Percentiles rank a stretch among this genome's conserved stretches.
These are phyloP conservation scores for Amphicarpaea edgeworthii DNA, from an alignment of 306 rosid genomes.

Conservation along the genomic window DNA sequence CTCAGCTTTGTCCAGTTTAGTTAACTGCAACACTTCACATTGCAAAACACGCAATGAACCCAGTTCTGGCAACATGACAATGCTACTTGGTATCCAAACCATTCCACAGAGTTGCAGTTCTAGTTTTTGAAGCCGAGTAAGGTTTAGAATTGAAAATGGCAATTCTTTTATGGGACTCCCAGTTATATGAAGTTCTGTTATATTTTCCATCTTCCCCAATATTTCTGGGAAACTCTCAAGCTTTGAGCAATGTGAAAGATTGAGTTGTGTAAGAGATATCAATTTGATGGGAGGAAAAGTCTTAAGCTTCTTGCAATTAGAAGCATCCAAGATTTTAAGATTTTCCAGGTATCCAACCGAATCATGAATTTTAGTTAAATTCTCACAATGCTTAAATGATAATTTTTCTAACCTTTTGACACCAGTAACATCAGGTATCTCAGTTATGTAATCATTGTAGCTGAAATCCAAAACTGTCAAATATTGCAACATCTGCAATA, in stretches of 20 bases:
- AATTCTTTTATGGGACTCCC: slow-evolving; percentile 6
- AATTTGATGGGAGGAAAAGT: not conserved
- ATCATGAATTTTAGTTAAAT: not conserved
- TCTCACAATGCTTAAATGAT: not conserved
- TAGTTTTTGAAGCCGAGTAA: not conserved
- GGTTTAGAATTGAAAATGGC: slow-evolving; percentile 5
- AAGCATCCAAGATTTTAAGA: not conserved
- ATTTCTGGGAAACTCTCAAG: slow-evolving; percentile 4
- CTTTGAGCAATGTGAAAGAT: not conserved
- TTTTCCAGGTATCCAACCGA: not conserved
- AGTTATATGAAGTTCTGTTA: not conserved
- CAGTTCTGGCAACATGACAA: not conserved
- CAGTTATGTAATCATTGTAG: not conserved
- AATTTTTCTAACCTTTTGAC: not conserved
- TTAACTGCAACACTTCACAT: not conserved
- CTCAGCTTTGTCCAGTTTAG: not conserved
- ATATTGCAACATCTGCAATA: not conserved
- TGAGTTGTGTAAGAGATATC: not conserved
- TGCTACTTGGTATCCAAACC: not conserved
- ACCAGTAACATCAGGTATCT: slow-evolving; percentile 11
- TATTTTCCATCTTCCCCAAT: slow-evolving; percentile 1
- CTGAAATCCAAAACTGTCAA: not conserved
- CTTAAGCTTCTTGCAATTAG: not conserved
- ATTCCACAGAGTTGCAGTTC: not conserved
- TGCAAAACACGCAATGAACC: not conserved